Evolutionary conservation across 2,329 filamentous ascomycete genomes (phyloP).

Genomic region (Hortaea werneckii): DNA sequence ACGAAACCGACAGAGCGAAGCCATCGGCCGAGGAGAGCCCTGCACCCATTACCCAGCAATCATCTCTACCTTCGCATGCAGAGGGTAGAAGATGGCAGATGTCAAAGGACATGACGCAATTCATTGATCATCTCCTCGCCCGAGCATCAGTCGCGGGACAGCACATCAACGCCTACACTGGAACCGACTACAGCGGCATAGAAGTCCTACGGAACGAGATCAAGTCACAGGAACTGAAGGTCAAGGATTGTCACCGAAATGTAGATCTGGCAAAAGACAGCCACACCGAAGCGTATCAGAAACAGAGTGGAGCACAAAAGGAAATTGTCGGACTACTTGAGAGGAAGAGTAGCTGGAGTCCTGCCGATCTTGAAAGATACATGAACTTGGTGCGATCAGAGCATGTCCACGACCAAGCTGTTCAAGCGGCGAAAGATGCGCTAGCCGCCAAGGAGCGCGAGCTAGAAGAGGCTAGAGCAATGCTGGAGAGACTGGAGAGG

Average conservation of each 20-base stretch:
- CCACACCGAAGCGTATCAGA: slow-evolving; percentile 75
- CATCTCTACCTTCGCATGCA: slow-evolving; percentile 38
- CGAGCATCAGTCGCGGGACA: slow-evolving; percentile 78
- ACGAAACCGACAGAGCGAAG: too few relatives aligned
- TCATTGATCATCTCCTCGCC: slow-evolving; percentile 85
- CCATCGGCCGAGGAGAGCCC: background rate
- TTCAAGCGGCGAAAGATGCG: slow-evolving; percentile 59
- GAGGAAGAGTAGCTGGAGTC: slow-evolving; percentile 85
- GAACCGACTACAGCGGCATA: slow-evolving; percentile 75
- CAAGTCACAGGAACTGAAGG: slow-evolving; percentile 49
- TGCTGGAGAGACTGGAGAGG: slow-evolving; percentile 72
- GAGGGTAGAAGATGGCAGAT: slow-evolving; percentile 46
- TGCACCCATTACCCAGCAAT: background rate
- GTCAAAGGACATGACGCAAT: slow-evolving; percentile 52
- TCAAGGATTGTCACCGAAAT: slow-evolving; percentile 49
- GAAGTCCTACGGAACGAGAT: slow-evolving; percentile 76
- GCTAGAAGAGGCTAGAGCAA: slow-evolving; percentile 64
- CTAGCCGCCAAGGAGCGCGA: slow-evolving; percentile 68
- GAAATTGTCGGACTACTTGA: slow-evolving; percentile 92
- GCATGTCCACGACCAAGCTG: slow-evolving; percentile 82
- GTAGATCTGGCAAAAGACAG: slow-evolving; percentile 62
- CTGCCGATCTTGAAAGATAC: slow-evolving; percentile 83
- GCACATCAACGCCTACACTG: slow-evolving; percentile 85
- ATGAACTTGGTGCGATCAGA: slow-evolving; percentile 85
- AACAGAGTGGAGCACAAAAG: slow-evolving; percentile 79